Evolutionary conservation across 2,329 filamentous ascomycete genomes (phyloP).

Genomic region (Cercospora nicotianae): DNA sequence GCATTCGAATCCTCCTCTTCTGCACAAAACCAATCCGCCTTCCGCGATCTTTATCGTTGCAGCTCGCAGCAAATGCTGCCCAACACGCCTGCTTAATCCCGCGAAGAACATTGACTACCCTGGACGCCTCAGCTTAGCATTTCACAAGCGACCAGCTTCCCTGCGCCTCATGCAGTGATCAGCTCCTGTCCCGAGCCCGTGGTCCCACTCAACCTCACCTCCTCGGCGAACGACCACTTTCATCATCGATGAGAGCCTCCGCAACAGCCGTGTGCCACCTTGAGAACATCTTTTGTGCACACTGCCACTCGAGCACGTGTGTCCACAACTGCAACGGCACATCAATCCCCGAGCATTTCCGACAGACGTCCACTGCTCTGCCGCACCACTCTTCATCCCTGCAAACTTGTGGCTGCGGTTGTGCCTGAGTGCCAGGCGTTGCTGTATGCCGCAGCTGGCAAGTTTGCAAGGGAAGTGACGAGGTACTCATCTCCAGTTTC

Average conservation of each 20-base stretch:
- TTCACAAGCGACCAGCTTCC: background rate
- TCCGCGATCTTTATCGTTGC: background rate
- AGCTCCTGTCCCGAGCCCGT: background rate
- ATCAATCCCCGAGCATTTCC: background rate
- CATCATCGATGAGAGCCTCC: background rate
- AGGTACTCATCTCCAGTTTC: background rate
- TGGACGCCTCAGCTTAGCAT: background rate
- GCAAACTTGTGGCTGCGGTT: background rate
- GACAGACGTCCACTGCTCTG: background rate
- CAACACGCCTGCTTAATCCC: background rate
- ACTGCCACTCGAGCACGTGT: background rate
- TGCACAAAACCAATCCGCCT: background rate
- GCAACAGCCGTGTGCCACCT: background rate
- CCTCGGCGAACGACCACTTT: background rate
- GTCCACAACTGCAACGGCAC: background rate
- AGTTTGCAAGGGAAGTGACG: background rate
- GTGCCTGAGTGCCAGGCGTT: background rate
- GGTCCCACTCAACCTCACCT: background rate
- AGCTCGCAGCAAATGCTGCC: background rate
- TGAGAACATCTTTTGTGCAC: background rate
- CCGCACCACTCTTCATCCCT: background rate
- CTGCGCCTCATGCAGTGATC: background rate
- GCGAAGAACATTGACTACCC: background rate
- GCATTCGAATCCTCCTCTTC: background rate
- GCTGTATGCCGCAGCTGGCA: background rate